These are phyloP conservation scores for Candida incommunis DNA, from an alignment of 805 yeast species.

Conservation along the genomic window DNA sequence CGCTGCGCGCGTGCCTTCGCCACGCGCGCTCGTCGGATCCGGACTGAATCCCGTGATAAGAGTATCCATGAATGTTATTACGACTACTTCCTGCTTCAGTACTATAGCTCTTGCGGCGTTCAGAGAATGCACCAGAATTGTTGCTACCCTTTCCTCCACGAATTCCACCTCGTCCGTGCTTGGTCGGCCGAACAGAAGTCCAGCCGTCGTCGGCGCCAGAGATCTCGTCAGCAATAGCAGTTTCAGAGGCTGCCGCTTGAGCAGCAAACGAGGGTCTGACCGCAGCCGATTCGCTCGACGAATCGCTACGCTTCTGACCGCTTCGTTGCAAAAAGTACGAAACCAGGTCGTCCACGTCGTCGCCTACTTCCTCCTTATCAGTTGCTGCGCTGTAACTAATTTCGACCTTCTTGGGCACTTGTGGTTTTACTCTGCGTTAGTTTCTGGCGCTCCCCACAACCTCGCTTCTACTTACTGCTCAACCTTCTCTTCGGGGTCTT, in stretches of 20 bases:
- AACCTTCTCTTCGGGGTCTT: conserved; percentile 10
- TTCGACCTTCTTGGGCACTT: conserved; percentile 6
- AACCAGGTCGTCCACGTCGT: conserved; percentile 17
- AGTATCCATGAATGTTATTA: conserved; percentile 1
- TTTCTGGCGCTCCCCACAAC: conserved; percentile 7
- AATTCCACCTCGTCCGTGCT: not conserved
- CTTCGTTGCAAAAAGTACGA: conserved; percentile 14
- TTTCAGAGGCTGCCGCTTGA: conserved; percentile 3
- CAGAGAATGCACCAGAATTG: not conserved
- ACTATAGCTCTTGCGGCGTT: not conserved
- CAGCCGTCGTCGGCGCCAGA: conserved; percentile 15
- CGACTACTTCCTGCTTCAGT: not conserved
- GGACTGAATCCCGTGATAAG: too few species aligned
- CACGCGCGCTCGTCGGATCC: too few species aligned
- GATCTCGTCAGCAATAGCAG: conserved; percentile 7
- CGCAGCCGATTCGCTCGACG: conserved; percentile 7
- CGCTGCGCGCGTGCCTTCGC: not conserved
- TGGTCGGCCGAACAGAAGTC: conserved; percentile 10
- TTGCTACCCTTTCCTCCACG: not conserved
- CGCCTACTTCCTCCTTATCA: conserved; percentile 12
- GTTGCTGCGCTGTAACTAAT: conserved; percentile 4
- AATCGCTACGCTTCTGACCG: conserved; percentile 12
- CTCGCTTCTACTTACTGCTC: conserved; percentile 8
- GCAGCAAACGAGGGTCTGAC: conserved; percentile 3
- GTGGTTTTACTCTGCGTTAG: not conserved